Base-by-base conservation (phyloP, 2,329 filamentous ascomycete genomes). In the Chaetomiaceae sp. region DNA sequence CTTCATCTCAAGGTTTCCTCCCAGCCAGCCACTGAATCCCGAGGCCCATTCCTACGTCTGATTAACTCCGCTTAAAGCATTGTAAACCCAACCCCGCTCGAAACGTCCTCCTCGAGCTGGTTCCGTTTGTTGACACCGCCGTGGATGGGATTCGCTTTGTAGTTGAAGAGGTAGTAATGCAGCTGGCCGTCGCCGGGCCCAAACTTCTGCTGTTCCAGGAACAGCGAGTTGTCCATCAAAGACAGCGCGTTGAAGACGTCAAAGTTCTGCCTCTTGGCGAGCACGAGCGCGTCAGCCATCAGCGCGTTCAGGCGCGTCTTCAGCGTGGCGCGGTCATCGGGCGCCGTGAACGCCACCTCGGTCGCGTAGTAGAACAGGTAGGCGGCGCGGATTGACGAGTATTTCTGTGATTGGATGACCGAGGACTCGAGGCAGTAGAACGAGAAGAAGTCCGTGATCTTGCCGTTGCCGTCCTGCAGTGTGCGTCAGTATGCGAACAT, bases 131-230 rank as follows among this genome's bases (percentile, higher is more conserved):
- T 83, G 35, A 97, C 82, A 18, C 93, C 93, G 39, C 93, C 90
- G 1, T 80, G 72, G 59, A 98, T 85, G n/a, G 83, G 81, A 50
- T 86, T 83, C 11, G 88, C 87, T 47, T 88, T 82, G 73, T 96
- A 98, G 69, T 98, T 98, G 76, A 94, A 98, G 26, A 98, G 74
- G 67, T 98, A 98, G 70, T 90, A 98, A 67, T 98, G 89, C 58
- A 98, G 74, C 65, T 93, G 88, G 38, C 93, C 93, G 64, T 98
- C 93, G 26, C 93, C 93, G 5, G 86, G 83, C 36, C 91, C 93
- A 60, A 96, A 98, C 67, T 95, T 95, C 62, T 96, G 88, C 56
- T 96, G 78, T 62, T 91, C 84, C 6, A 98, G 75, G 77, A 98
- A 97, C 17, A 97, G 76, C 1, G 82, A 85, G 65, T 98, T 98